Base-by-base conservation (phyloP, 176 grass and related monocot genomes). In the Musa troglodytarum region DNA sequence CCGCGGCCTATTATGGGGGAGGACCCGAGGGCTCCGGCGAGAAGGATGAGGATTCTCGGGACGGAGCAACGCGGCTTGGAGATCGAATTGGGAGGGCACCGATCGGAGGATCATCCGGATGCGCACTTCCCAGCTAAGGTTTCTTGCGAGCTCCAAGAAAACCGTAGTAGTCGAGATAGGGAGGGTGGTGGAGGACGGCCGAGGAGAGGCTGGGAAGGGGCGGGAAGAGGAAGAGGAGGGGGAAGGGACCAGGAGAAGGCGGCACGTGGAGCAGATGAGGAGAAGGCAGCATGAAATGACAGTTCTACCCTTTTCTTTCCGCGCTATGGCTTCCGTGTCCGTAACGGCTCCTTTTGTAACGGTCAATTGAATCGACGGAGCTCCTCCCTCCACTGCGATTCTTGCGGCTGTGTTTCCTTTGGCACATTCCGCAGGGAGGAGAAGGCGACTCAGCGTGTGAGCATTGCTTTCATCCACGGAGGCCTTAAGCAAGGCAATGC, bases 91-190 rank as follows among this genome's bases (percentile, higher is more conserved):
- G 34, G 54, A 74, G 43, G 34, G 49, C 21, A 1, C 72, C 50
- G 85, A 65, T 64, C 85, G 85, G 82, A 88, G 93, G 20, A 83
- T 90, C 93, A 96, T 96, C 69, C 59, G 59, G 49, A 53, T 58
- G 49, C 49, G 65, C 1, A 62, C 3, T 43, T 43, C 10, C 24
- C 11, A 76, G 26, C 21, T 49, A 69, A 17, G 21, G 64, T 54
- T 49, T 70, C 34, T 51, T 16, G 67, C 50, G 49, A 70, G 43
- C 19, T 70, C 68, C 22, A 55, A 11, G 21, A 14, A 28, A 29
- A 19, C 68, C 19, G 34, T 43, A 6, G 34, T 3, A 43, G 34
- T 16, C 13, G 7, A 15, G 8, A 10, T 20, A 17, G 71, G 49
- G 20, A 55, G 22, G 53, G 29, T 2, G 49, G 14, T 10, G 14